Evolutionary conservation across 495 filamentous ascomycete genomes (phyloP).

Genomic region (Aspergillus cavernicola): DNA sequence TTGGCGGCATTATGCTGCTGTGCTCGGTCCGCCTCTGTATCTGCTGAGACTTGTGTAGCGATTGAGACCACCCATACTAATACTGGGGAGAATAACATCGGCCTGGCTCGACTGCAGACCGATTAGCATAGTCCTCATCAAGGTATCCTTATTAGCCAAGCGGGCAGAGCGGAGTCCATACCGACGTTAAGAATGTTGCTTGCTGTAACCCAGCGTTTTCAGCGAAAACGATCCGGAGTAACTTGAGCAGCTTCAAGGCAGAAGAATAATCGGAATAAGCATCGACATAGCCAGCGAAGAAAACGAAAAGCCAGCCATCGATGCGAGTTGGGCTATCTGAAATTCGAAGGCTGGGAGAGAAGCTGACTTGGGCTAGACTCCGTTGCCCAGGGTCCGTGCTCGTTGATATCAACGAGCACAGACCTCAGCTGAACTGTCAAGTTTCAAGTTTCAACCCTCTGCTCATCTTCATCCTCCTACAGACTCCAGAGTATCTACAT

Average conservation of each 20-base stretch:
- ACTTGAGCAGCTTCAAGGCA: not conserved
- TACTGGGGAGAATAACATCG: constrained; percentile 12
- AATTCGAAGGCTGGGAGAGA: not conserved
- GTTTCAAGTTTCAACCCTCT: too few species aligned
- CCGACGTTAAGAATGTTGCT: not conserved
- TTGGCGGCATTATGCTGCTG: constrained; percentile 26
- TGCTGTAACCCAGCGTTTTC: too few species aligned
- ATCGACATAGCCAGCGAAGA: not conserved
- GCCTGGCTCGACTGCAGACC: not conserved
- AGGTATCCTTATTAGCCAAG: too few species aligned
- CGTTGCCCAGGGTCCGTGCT: too few species aligned
- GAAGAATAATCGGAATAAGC: not conserved
- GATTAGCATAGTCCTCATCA: not conserved
- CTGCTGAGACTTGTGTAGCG: constrained; percentile 9
- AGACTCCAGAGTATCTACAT: too few species aligned
- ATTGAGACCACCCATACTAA: constrained; percentile 8
- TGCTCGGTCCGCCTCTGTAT: constrained; percentile 5
- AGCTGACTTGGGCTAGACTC: not conserved
- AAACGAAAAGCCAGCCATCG: not conserved
- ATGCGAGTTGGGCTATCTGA: not conserved
- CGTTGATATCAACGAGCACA: too few species aligned
- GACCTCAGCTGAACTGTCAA: not conserved
- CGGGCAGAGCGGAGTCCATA: not conserved
- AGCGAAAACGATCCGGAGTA: too few species aligned
- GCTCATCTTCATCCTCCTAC: too few species aligned